phyloP scores from a whole-genome alignment of 2,329 filamentous ascomycete genomes.

The Aspergillus fumigatiaffinis region DNA sequence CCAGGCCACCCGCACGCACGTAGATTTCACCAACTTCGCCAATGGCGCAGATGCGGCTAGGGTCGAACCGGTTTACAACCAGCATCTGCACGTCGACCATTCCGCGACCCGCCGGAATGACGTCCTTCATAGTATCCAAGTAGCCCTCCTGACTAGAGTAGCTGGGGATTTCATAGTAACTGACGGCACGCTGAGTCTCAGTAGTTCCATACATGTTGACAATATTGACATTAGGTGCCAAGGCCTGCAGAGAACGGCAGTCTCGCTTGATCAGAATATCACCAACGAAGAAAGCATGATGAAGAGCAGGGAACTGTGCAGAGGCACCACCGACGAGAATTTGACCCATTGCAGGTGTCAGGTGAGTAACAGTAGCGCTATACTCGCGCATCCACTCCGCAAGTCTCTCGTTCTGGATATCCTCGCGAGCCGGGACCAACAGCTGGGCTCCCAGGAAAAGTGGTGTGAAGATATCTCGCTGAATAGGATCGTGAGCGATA shows the following conservation, averaged over 20 bases:
- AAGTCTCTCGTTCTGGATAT: slow-evolving; percentile 80
- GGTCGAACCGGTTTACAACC: slow-evolving; percentile 68
- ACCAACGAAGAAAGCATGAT: slow-evolving; percentile 83
- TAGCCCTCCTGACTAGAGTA: slow-evolving; percentile 59
- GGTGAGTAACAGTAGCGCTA: slow-evolving; percentile 72
- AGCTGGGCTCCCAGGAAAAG: slow-evolving; percentile 79
- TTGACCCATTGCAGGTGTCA: slow-evolving; percentile 96
- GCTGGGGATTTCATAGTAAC: slow-evolving; percentile 74
- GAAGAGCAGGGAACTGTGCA: slow-evolving; percentile 71
- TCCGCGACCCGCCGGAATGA: slow-evolving; percentile 76
- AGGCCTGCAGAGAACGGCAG: slow-evolving; percentile 67
- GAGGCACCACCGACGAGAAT: slow-evolving; percentile 83
- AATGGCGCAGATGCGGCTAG: slow-evolving; percentile 67
- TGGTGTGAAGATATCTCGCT: slow-evolving; percentile 80
- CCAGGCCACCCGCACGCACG: slow-evolving; percentile 75
- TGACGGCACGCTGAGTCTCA: slow-evolving; percentile 76
- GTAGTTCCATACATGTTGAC: slow-evolving; percentile 88
- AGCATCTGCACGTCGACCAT: slow-evolving; percentile 88
- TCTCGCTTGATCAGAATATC: slow-evolving; percentile 84
- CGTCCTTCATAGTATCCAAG: slow-evolving; percentile 65
- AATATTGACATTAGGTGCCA: slow-evolving; percentile 72
- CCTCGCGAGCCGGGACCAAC: slow-evolving; percentile 72
- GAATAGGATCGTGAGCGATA: slow-evolving; percentile 64
- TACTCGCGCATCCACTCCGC: slow-evolving; percentile 83
- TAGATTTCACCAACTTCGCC: slow-evolving; percentile 84